phyloP scores from a whole-genome alignment of 306 rosid genomes.

The Morella rubra region DNA sequence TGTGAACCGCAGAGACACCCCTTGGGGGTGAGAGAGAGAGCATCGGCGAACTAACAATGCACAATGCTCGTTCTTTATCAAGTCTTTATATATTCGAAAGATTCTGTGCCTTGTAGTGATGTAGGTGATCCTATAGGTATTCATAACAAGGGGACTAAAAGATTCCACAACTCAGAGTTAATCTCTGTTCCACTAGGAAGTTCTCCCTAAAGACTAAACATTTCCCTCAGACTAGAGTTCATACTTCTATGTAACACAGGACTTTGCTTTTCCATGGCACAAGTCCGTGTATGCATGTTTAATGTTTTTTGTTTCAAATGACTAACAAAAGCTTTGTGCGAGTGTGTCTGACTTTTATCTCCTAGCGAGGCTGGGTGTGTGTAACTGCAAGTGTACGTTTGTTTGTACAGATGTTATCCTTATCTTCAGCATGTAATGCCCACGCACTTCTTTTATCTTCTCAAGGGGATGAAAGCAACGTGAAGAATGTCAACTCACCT shows the following conservation, averaged over 20 bases:
- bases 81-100: neutral
- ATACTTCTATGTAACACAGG: neutral
- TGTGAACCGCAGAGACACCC: too few species aligned
- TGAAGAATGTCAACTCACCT: slow-evolving; percentile 47
- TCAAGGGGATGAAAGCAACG: neutral
- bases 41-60: neutral
- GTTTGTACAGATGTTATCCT: neutral
- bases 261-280: neutral
- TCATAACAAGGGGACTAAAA: neutral
- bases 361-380: too few species aligned
- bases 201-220: neutral
- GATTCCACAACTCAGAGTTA: neutral
- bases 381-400: too few species aligned
- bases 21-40: neutral
- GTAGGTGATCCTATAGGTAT: neutral
- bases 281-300: too few species aligned
- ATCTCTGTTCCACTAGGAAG: neutral
- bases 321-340: neutral
- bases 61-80: neutral
- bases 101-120: neutral
- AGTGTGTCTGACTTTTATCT: too few species aligned
- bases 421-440: neutral
- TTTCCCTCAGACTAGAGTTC: neutral
- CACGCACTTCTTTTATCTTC: neutral
- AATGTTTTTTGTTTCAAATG: neutral